Base-by-base conservation (phyloP, 441 rosid species). In the Rhodomyrtus psidioides region DNA sequence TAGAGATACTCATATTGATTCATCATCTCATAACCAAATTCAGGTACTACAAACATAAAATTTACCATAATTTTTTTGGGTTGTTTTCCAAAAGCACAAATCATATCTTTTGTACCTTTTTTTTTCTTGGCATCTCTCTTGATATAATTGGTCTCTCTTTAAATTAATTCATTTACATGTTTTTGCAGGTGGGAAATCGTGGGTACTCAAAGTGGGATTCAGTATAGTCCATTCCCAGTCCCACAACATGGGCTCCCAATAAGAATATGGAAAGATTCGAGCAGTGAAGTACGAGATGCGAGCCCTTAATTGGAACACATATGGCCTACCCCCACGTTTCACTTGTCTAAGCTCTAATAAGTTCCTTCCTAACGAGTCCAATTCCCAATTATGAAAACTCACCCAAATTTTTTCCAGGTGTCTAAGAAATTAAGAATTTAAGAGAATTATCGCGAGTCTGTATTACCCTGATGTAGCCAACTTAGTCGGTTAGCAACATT, bases 141-240 rank as follows among this genome's bases (percentile, higher is more conserved):
- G 24, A 70, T 70, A 10, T 21, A 49, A 39, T 70, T 21, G 49
- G 49, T 39, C 49, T 70, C 49, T 70, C 49, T 70, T 39, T 34
- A 6, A 10, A 70, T 12, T 39, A 6, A 0, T 70, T 53, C 14
- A 53, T 53, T 53, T 53, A 53, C 17, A 53, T 51, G 5, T 58
- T 53, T 87, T 86, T 87, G 92, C 91, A 97, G 99, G 89, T 97
- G 98, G 95, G 95, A 95, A 87, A 92, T 94, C 90, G 92, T 91
- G 90, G 98, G 95, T 53, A 82, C 91, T 19, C 88, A 85, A 56
- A 81, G 87, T 87, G 98, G 99, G 89, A 91, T 95, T 86, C 93
- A 96, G 81, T 94, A 96, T 86, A 89, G 94, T 54, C 99, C 99
- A 87, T 97, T 97, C 85, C 99, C 99, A 21, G 93, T 97, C 58